Conservation (phyloP, 1,284 basidiomycete species). For the Apiotrichum mycotoxinovorans region DNA sequence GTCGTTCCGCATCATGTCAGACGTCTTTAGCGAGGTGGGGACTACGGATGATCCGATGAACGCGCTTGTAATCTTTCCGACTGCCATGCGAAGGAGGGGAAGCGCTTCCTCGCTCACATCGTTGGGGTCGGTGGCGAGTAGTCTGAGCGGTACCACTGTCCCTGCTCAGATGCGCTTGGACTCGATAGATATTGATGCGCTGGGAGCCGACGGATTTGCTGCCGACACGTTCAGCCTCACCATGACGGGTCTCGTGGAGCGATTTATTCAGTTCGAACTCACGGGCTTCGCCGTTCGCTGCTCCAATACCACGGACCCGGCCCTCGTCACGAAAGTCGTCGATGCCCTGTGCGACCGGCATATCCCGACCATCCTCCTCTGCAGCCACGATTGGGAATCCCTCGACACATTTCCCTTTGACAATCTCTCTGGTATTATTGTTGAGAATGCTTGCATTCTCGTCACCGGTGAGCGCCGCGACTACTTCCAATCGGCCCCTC, state of each 20-base stretch:
- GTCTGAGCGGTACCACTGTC: not conserved
- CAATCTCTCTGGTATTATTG: conserved; percentile 8
- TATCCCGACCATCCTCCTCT: conserved; percentile 4
- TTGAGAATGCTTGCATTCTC: conserved; percentile 13
- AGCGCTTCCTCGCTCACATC: too few relatives aligned
- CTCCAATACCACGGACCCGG: too few relatives aligned
- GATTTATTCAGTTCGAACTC: conserved; percentile 2
- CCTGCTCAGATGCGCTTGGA: conserved; percentile 8
- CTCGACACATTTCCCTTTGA: conserved; percentile 13
- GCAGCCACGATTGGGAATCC: not conserved
- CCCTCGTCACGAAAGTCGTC: conserved; percentile 6
- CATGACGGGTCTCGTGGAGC: conserved; percentile 2
- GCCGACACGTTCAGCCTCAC: conserved; percentile 1
- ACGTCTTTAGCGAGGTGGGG: not conserved
- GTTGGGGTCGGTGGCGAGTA: too few relatives aligned
- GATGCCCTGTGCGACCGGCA: not conserved
- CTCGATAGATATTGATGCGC: conserved; percentile 4
- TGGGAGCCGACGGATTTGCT: not conserved
- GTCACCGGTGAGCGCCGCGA: conserved; percentile 7
- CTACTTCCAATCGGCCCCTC: conserved; percentile 9
- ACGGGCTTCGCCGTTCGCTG: conserved; percentile 7
- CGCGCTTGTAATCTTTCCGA: conserved; percentile 3
- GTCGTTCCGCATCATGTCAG: conserved; percentile 9
- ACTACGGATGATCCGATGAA: not conserved
- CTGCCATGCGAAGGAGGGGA: too few relatives aligned